These are phyloP conservation scores for Lolium rigidum DNA, from an alignment of 176 grass and related monocot species.

Conservation along the genomic window DNA sequence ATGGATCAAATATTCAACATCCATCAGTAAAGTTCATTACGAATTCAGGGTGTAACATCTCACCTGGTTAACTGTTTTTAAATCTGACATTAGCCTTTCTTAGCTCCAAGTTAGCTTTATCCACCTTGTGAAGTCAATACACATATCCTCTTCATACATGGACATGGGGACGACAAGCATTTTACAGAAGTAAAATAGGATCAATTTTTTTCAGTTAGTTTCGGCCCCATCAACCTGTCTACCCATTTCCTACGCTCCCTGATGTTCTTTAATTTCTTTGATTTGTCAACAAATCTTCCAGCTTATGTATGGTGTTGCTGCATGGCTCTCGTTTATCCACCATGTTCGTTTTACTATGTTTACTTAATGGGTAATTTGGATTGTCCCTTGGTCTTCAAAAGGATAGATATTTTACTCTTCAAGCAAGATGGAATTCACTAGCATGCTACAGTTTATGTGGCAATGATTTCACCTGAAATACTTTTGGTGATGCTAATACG, in stretches of 20 bases:
- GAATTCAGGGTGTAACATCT: not conserved
- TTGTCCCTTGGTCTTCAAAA: not conserved
- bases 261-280: no score
- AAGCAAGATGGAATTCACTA: not conserved
- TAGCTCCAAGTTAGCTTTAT: slow-evolving; percentile 75
- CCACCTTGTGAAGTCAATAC: slow-evolving; percentile 48
- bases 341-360: not conserved
- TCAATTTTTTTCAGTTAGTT: no score
- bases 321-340: not conserved
- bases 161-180: no score
- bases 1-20: slow-evolving; percentile 14
- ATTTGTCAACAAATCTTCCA: no score
- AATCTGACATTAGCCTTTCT: slow-evolving; percentile 78
- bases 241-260: no score
- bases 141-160: not conserved
- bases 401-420: not conserved
- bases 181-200: no score
- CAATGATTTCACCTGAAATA: slow-evolving; percentile 36
- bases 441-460: not conserved
- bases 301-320: not conserved
- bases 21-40: slow-evolving; percentile 46
- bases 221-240: no score
- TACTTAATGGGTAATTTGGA: not conserved
- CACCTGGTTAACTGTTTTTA: slow-evolving; percentile 77
- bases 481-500: slow-evolving; percentile 53